Evolutionary conservation across 371 early-diverging fungal genomes (phyloP).

Genomic region (Blakeslea trispora): DNA sequence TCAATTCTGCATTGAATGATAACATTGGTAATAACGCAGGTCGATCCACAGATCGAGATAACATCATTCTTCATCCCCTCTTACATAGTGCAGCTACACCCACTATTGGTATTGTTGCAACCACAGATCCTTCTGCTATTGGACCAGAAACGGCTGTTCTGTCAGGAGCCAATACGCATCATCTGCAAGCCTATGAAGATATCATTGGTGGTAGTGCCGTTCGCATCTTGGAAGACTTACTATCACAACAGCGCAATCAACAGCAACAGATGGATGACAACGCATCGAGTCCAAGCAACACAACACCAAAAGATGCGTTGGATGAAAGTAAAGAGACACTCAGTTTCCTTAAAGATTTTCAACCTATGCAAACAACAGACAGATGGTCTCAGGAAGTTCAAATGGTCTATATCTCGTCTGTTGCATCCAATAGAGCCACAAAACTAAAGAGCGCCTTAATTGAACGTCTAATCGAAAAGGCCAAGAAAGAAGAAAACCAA

Average conservation of each 20-base stretch:
- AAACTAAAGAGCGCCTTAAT: constrained; percentile 26
- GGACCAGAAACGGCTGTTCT: constrained; percentile 7
- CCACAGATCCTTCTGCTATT: neutral
- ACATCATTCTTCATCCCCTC: constrained; percentile 27
- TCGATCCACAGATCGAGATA: constrained; percentile 17
- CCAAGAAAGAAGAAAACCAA: constrained; percentile 4
- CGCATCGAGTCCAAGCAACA: constrained; percentile 27
- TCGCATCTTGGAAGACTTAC: constrained; percentile 62
- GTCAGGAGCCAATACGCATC: constrained; percentile 16
- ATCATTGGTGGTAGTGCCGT: constrained; percentile 68
- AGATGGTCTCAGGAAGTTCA: constrained; percentile 85
- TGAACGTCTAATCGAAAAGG: neutral
- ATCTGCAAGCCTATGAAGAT: constrained; percentile 63
- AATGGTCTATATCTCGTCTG: constrained; percentile 65
- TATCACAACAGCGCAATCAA: constrained; percentile 19
- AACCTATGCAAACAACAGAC: constrained; percentile 67
- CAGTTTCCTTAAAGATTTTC: constrained; percentile 52
- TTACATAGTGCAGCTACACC: constrained; percentile 7
- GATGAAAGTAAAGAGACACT: constrained; percentile 20
- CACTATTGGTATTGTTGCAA: neutral
- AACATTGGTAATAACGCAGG: neutral
- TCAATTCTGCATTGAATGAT: constrained; percentile 9
- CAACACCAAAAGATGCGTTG: constrained; percentile 17
- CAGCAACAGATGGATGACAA: constrained; percentile 9
- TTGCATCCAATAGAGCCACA: constrained; percentile 49